phyloP scores from a whole-genome alignment of 176 grass and related monocot genomes.

The Metroxylon sagu region DNA sequence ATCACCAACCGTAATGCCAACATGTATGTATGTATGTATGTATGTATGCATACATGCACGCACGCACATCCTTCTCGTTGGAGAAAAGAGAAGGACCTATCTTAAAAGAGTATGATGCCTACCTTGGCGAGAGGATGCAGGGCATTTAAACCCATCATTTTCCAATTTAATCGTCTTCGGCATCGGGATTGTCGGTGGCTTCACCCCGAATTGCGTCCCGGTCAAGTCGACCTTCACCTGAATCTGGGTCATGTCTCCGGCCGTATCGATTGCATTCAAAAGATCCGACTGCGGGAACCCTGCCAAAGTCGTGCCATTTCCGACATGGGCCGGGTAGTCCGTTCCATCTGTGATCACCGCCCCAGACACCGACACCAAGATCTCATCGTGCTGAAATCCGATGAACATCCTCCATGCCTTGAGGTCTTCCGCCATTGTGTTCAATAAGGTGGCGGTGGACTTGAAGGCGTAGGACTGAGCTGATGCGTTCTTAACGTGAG shows the following conservation, averaged over 20 bases:
- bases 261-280: conserved; percentile 80
- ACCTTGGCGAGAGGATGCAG: conserved; percentile 15
- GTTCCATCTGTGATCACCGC: conserved; percentile 57
- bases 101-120: neutral
- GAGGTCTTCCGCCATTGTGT: conserved; percentile 73
- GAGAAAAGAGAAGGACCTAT: too few relatives aligned
- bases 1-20: neutral
- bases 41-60: too few relatives aligned
- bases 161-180: conserved; percentile 73
- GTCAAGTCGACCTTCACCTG: conserved; percentile 59
- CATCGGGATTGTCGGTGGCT: conserved; percentile 60
- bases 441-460: conserved; percentile 48
- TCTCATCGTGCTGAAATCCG: conserved; percentile 78
- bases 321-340: conserved; percentile 53
- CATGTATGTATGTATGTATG: neutral
- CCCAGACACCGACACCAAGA: conserved; percentile 54
- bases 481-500: conserved; percentile 70
- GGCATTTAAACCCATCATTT: conserved; percentile 67
- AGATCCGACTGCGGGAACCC: conserved; percentile 71
- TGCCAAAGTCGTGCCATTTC: conserved; percentile 45
- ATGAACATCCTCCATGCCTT: conserved; percentile 82
- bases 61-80: too few relatives aligned
- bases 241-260: conserved; percentile 61
- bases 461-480: conserved; percentile 91
- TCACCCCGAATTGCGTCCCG: conserved; percentile 84